These are phyloP conservation scores for Lizonia empirigonia DNA, from an alignment of 2,329 filamentous ascomycete species.

Conservation along the genomic window DNA sequence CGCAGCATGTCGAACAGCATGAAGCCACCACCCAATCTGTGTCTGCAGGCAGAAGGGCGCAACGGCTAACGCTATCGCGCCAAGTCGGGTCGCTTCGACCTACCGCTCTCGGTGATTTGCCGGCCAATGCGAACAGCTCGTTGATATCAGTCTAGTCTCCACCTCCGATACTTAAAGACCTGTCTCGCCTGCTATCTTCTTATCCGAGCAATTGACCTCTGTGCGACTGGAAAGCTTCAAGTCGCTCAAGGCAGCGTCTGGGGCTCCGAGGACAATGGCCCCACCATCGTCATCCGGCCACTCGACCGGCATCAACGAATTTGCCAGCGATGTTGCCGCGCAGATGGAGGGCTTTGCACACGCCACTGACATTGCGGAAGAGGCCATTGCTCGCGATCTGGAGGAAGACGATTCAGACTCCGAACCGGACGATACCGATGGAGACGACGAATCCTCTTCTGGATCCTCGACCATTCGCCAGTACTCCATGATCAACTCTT, in stretches of 20 bases:
- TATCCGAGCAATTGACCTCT: background rate
- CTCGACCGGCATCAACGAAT: constrained; percentile 14
- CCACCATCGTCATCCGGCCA: constrained; percentile 3
- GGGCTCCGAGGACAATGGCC: constrained; percentile 1
- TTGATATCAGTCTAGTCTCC: constrained; percentile 15
- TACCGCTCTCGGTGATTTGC: constrained; percentile 15
- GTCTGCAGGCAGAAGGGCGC: constrained; percentile 7
- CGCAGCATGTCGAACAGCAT: constrained; percentile 5
- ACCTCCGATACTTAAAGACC: constrained; percentile 9
- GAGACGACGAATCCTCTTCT: constrained; percentile 58
- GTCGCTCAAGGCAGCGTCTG: constrained; percentile 5
- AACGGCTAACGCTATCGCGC: constrained; percentile 6
- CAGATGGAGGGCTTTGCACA: constrained; percentile 41
- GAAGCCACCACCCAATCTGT: background rate
- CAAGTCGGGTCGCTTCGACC: constrained; percentile 6
- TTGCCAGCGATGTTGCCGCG: constrained; percentile 32
- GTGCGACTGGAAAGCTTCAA: background rate
- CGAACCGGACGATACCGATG: constrained; percentile 54
- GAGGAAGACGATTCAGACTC: constrained; percentile 59
- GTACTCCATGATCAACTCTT: constrained; percentile 64
- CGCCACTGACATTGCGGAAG: constrained; percentile 45
- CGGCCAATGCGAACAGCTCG: constrained; percentile 9
- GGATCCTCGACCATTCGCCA: constrained; percentile 54
- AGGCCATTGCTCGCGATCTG: constrained; percentile 47
- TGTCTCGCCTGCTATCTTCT: background rate